Conservation (phyloP, 2,329 filamentous ascomycete species). For the Cladosporium phlei region DNA sequence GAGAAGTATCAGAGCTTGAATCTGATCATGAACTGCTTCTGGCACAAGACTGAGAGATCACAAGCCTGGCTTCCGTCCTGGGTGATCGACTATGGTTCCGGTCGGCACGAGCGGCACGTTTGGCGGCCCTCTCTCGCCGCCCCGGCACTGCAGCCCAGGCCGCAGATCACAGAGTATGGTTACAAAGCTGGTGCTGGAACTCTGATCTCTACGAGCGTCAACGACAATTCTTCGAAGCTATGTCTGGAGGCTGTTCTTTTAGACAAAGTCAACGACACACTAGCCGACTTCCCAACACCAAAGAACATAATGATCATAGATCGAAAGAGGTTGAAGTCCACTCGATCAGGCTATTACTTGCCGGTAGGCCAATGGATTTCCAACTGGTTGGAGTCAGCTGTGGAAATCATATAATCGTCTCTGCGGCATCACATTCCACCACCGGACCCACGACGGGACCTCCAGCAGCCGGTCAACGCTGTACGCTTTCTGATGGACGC, state of each 20-base stretch:
- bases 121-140: neutral
- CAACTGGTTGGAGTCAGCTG: neutral
- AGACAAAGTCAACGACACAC: neutral
- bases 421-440: neutral
- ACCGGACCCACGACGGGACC: neutral
- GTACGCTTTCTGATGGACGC: neutral
- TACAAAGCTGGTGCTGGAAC: neutral
- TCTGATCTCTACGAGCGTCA: neutral
- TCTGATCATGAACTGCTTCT: neutral
- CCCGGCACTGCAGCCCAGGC: neutral
- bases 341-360: too few relatives aligned
- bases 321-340: too few relatives aligned
- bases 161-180: neutral
- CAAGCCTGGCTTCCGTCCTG: neutral
- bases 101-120: neutral
- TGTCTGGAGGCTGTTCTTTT: neutral
- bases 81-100: neutral
- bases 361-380: too few relatives aligned
- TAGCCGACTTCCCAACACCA: too few relatives aligned
- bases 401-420: neutral
- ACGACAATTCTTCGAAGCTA: neutral
- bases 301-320: too few relatives aligned
- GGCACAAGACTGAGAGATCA: neutral
- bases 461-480: neutral
- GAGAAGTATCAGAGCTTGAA: neutral